Percentiles rank a stretch among this genome's conserved stretches.
Evolutionary conservation across 2,329 filamentous ascomycete genomes (phyloP).

Genomic region (Raffaelea deltoideospora): DNA sequence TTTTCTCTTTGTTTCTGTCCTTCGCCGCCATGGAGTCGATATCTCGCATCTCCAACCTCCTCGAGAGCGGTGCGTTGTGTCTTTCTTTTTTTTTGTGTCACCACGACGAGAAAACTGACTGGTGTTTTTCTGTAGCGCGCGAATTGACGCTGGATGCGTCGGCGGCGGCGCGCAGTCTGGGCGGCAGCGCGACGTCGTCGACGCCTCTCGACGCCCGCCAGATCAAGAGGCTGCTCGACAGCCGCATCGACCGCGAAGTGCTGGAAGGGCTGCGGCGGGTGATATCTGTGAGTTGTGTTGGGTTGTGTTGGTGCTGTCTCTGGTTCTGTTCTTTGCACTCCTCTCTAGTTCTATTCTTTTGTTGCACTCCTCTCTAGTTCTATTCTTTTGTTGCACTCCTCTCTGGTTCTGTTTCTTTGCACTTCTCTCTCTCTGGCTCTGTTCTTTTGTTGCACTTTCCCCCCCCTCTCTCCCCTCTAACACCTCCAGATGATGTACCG

Average conservation of each 20-base stretch:
- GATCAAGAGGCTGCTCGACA: constrained; percentile 90
- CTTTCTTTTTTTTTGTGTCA: no score
- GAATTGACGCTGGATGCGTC: constrained; percentile 96
- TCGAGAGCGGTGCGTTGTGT: constrained; percentile 76
- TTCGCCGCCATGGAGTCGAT: constrained; percentile 70
- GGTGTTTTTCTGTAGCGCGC: constrained; percentile 44
- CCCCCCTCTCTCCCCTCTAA: no score
- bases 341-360: no score
- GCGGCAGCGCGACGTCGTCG: constrained; percentile 37
- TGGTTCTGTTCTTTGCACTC: no score
- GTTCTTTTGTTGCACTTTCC: no score
- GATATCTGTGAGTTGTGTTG: constrained; percentile 7
- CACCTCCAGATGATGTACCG: constrained; percentile 96
- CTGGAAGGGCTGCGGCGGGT: constrained; percentile 82
- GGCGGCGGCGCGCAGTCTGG: constrained; percentile 60
- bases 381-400: no score
- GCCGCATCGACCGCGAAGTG: constrained; percentile 81
- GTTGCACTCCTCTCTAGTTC: no score
- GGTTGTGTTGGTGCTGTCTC: no score
- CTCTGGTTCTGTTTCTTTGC: no score
- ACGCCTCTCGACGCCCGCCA: constrained; percentile 62
- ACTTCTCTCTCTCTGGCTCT: no score
- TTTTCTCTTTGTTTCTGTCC: no score
- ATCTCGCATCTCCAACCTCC: constrained; percentile 79
- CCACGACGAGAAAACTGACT: neutral